Conservation (phyloP, 2,329 filamentous ascomycete genomes). For the Teratosphaeriaceae sp. region DNA sequence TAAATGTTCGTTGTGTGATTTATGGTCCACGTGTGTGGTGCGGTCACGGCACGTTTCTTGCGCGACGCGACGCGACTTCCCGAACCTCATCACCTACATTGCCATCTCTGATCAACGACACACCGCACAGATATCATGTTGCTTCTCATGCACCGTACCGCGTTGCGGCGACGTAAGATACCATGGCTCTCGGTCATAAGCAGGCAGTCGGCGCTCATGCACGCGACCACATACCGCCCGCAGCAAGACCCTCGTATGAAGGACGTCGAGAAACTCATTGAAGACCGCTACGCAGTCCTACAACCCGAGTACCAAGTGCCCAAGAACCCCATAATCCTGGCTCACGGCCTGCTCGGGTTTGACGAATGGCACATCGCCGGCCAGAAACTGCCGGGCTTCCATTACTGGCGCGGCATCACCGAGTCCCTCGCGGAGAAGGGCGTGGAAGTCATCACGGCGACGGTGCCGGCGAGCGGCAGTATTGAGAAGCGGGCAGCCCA, state of each 20-base stretch:
- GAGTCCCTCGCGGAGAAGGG: slow-evolving; percentile 51
- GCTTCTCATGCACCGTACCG: slow-evolving; percentile 12
- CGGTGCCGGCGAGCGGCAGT: slow-evolving; percentile 52
- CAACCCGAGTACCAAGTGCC: slow-evolving; percentile 49
- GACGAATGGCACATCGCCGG: slow-evolving; percentile 52
- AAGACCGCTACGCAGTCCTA: slow-evolving; percentile 56
- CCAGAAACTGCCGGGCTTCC: slow-evolving; percentile 48
- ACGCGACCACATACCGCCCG: slow-evolving; percentile 1
- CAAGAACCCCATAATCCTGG: slow-evolving; percentile 55
- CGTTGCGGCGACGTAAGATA: slow-evolving; percentile 7
- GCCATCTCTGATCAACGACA: too few relatives aligned
- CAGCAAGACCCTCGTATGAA: slow-evolving; percentile 19
- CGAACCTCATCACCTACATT: too few relatives aligned
- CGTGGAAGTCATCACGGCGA: slow-evolving; percentile 55
- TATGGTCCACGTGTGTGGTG: too few relatives aligned
- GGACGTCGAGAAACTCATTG: slow-evolving; percentile 18
- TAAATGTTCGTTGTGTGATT: too few relatives aligned
- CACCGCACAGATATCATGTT: too few relatives aligned
- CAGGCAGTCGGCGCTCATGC: background rate
- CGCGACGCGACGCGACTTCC: too few relatives aligned
- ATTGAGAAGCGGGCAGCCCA: slow-evolving; percentile 52
- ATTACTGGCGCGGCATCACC: slow-evolving; percentile 59
- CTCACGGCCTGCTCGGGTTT: slow-evolving; percentile 61
- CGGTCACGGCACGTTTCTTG: too few relatives aligned
- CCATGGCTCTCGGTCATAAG: background rate